phyloP scores from a whole-genome alignment of 83 land plant genomes.

The Diphasiastrum complanatum region DNA sequence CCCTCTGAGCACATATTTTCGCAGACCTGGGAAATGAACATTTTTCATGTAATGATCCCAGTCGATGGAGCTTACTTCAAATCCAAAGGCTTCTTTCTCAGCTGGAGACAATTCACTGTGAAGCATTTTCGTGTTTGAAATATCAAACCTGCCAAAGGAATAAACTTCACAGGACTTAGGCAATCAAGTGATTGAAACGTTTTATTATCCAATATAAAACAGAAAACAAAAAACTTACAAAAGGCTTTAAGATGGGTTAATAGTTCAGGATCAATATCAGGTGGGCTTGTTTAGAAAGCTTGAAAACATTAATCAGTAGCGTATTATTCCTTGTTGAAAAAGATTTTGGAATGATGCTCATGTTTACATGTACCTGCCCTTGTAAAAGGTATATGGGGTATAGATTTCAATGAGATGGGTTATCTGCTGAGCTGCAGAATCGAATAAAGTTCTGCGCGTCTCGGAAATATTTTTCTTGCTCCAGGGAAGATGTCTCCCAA shows the following conservation, averaged over 20 bases:
- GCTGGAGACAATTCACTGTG: conserved; percentile 49
- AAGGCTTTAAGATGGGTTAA: too few relatives aligned
- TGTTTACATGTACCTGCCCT: too few relatives aligned
- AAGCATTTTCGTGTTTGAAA: conserved; percentile 47
- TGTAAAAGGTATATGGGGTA: conserved; percentile 72
- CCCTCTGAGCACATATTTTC: conserved; percentile 71
- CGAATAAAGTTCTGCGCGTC: conserved; percentile 34
- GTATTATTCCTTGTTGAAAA: too few relatives aligned
- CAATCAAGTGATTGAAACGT: too few relatives aligned
- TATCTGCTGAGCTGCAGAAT: conserved; percentile 49
- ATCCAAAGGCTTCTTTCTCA: conserved; percentile 51
- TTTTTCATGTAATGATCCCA: conserved; percentile 70
- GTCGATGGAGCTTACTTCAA: conserved; percentile 55
- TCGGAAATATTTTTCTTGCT: conserved; percentile 27
- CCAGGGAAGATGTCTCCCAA: too few relatives aligned
- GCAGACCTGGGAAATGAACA: conserved; percentile 76
- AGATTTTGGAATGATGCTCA: too few relatives aligned
- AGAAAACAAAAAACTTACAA: too few relatives aligned
- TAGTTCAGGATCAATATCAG: too few relatives aligned
- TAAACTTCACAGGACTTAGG: neutral
- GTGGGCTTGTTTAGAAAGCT: too few relatives aligned
- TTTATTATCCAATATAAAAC: neutral
- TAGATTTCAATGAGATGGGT: conserved; percentile 59
- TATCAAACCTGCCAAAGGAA: conserved; percentile 51
- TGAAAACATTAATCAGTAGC: too few relatives aligned